These are phyloP conservation scores for Penicillium oxalicum DNA, from an alignment of 2,329 filamentous ascomycete genomes.

Conservation along the genomic window DNA sequence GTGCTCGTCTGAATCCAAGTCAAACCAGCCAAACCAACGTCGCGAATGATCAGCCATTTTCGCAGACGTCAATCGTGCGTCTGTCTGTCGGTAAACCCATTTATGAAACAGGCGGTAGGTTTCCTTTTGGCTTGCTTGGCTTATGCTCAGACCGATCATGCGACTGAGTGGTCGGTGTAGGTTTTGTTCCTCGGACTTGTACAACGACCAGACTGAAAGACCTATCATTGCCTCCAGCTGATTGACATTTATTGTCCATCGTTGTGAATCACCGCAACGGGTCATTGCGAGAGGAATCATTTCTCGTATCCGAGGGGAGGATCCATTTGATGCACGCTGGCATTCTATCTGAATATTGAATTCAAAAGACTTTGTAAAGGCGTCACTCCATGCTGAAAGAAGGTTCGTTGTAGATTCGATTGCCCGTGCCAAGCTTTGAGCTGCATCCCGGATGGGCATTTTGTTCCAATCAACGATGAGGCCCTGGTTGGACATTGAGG, in stretches of 20 bases:
- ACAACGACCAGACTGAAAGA: slow-evolving; percentile 29
- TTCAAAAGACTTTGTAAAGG: slow-evolving; percentile 1
- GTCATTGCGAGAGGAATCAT: slow-evolving; percentile 13
- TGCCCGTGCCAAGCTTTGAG: slow-evolving; percentile 15
- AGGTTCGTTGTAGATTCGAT: slow-evolving; percentile 28
- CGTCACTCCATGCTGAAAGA: slow-evolving; percentile 20
- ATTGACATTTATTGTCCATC: slow-evolving; percentile 21
- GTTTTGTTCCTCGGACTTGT: slow-evolving; percentile 13
- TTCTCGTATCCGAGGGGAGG: slow-evolving; percentile 2
- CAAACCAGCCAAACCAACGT: slow-evolving; percentile 23
- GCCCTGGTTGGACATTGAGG: slow-evolving; percentile 5
- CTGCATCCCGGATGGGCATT: slow-evolving; percentile 23
- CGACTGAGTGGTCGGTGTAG: slow-evolving; percentile 17
- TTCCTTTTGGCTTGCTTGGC: slow-evolving; percentile 17
- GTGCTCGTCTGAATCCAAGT: slow-evolving; percentile 7
- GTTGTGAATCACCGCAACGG: slow-evolving; percentile 17
- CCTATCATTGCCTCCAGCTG: slow-evolving; percentile 31
- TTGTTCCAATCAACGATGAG: slow-evolving; percentile 20
- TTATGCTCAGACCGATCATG: slow-evolving; percentile 17
- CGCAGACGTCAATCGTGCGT: slow-evolving; percentile 16
- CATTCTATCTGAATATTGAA: slow-evolving; percentile 21
- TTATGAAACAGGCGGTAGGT: slow-evolving; percentile 26
- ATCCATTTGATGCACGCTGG: background rate
- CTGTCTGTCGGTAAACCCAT: slow-evolving; percentile 27
- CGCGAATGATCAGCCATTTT: slow-evolving; percentile 13